These are phyloP conservation scores for Pythium folliculosum DNA, from an alignment of 352 stramenopile species.

Conservation along the genomic window DNA sequence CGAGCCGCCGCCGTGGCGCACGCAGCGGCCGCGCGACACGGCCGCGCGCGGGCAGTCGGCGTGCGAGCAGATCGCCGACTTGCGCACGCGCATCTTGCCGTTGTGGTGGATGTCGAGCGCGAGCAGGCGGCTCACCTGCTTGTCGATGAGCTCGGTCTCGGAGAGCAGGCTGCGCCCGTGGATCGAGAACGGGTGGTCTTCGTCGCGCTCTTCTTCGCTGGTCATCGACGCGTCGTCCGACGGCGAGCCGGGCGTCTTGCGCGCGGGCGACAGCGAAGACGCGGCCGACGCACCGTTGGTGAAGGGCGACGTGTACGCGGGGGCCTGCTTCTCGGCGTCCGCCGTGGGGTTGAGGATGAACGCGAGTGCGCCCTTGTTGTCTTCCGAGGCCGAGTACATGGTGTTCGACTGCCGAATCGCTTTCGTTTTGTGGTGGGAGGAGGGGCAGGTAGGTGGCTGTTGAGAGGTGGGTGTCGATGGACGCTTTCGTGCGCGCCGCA, in stretches of 20 bases:
- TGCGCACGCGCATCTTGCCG: conserved; percentile 70
- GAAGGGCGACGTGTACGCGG: conserved; percentile 21
- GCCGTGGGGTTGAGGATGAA: conserved; percentile 74
- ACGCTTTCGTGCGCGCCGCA: conserved; percentile 8
- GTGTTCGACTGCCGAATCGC: conserved; percentile 6
- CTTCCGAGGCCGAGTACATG: conserved; percentile 32
- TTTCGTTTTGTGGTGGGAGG: not conserved
- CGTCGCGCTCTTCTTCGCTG: conserved; percentile 39
- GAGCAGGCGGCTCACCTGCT: conserved; percentile 57
- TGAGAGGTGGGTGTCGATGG: not conserved
- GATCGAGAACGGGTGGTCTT: conserved; percentile 44
- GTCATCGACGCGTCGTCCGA: conserved; percentile 29
- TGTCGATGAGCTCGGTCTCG: conserved; percentile 51
- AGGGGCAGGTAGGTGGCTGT: not conserved
- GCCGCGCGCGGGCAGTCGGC: conserved; percentile 57
- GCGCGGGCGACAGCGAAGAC: conserved; percentile 49
- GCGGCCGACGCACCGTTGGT: conserved; percentile 10
- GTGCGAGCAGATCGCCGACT: conserved; percentile 61
- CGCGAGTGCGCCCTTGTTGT: conserved; percentile 58
- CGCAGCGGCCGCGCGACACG: conserved; percentile 52
- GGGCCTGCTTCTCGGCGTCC: conserved; percentile 21
- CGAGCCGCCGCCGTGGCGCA: conserved; percentile 53
- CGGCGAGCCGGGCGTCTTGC: conserved; percentile 34
- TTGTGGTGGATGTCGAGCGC: conserved; percentile 54
- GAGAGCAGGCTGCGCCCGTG: conserved; percentile 57